Base-by-base conservation (phyloP, 768 basidiomycete genomes). In the Kwoniella sp. region DNA sequence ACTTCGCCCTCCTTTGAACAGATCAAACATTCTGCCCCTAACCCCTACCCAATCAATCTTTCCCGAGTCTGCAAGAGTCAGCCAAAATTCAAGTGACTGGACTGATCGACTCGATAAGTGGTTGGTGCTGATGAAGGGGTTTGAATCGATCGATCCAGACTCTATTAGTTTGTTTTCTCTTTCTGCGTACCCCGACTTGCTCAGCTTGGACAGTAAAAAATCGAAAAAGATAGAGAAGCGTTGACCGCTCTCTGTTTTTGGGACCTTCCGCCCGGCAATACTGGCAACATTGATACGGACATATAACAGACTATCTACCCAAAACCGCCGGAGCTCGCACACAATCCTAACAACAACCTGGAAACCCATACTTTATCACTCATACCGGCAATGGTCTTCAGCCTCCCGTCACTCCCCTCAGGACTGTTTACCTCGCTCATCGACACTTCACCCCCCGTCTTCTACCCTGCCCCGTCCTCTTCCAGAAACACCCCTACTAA, bases 381-480 rank as follows among this genome's bases (percentile, higher is more conserved):
- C 12, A 3, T 15, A 6, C 27, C 40, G 12, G 29, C 27, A 52
- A 62, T 62, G 60, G 60, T 62, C 22, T 69, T 69, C 58, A 47
- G 21, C 26, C 25, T 69, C n/a, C 68, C 68, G 2, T 53, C 63
- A 10, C 52, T 68, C 7, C 64, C 68, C 15, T 62, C 57, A 22
- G 33, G 56, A 22, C 2, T 66, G 6, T 36, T 63, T 6, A 36
- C 25, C 19, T 59, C 61, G 10, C 29, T 69, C 25, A 44, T 69
- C 55, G 64, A 69, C 33, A 63, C 60, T 25, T 65, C 64, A 17
- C 68, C 68, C 19, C 64, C 65, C 1, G 57, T 69, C 21, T 60
- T 69, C 48, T 69, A 69, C 47, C 63, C 68, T 9, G 25, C 67
- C 5, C 36, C 63, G 2, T 21, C 67, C 10, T 48, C 63, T 1